A percentile compares a stretch with the other conserved stretches of the same genome.
phyloP scores from a whole-genome alignment of 371 early-diverging fungal genomes.

The Lichtheimia hyalospora region DNA sequence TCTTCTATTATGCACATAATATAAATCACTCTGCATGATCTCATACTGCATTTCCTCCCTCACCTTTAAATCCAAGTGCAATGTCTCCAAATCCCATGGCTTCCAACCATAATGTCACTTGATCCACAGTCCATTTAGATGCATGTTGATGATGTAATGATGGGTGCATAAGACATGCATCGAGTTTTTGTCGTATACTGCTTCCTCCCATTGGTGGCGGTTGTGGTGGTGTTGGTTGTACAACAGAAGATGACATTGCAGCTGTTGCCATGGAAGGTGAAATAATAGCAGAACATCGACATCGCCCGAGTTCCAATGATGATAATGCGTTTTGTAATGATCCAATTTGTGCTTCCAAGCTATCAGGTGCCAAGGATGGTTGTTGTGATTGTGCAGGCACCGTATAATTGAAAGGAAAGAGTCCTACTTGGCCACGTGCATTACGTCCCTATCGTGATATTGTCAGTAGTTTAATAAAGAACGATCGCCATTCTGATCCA shows the following conservation, averaged over 20 bases:
- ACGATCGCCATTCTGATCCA: background rate
- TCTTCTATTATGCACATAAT: constrained; percentile 37
- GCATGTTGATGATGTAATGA: constrained; percentile 11
- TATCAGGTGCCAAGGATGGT: constrained; percentile 26
- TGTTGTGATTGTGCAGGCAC: constrained; percentile 14
- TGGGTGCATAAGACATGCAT: constrained; percentile 3
- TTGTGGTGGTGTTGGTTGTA: too few species aligned
- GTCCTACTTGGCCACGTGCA: constrained; percentile 63
- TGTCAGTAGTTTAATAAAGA: too few species aligned
- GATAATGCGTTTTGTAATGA: background rate
- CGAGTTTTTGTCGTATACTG: background rate
- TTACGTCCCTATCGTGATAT: constrained; percentile 57
- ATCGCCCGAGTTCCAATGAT: background rate
- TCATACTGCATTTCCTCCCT: background rate
- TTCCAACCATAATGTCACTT: constrained; percentile 45
- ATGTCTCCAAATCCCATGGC: constrained; percentile 57
- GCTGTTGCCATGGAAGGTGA: too few species aligned
- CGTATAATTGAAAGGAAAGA: constrained; percentile 73
- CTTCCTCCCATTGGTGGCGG: background rate
- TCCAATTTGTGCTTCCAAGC: constrained; percentile 18
- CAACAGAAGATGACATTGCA: background rate
- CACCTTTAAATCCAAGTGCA: constrained; percentile 61
- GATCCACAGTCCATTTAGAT: constrained; percentile 42
- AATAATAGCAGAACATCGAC: too few species aligned
- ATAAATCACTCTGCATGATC: background rate